phyloP scores from a whole-genome alignment of 495 filamentous ascomycete genomes.

The Poronia punctata region DNA sequence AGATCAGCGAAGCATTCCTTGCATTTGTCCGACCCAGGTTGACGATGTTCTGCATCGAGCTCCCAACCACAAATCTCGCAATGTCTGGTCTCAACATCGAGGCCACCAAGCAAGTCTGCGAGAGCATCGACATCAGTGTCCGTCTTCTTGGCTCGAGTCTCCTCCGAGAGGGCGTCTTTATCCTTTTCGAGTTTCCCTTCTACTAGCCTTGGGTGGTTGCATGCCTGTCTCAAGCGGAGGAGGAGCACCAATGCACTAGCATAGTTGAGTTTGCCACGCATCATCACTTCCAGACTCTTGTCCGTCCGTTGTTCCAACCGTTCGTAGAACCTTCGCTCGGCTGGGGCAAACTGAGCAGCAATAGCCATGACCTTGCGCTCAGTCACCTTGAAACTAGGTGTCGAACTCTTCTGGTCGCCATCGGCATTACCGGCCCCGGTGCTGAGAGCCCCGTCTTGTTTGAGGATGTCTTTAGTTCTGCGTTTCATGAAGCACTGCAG shows the following conservation, averaged over 20 bases:
- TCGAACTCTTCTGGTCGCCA: constrained; percentile 37
- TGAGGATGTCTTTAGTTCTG: constrained; percentile 89
- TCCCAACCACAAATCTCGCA: constrained; percentile 84
- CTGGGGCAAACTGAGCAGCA: constrained; percentile 67
- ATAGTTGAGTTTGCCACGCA: constrained; percentile 68
- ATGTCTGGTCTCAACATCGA: constrained; percentile 72
- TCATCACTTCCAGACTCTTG: constrained; percentile 78
- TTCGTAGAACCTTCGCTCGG: constrained; percentile 79
- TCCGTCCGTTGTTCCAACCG: constrained; percentile 78
- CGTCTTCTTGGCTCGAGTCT: constrained; percentile 40
- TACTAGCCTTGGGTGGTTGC: constrained; percentile 86
- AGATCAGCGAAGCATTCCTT: constrained; percentile 66
- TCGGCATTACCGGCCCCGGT: constrained; percentile 53
- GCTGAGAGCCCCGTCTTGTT: constrained; percentile 68
- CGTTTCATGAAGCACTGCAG: constrained; percentile 95
- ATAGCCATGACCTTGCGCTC: constrained; percentile 81
- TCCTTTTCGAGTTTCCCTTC: constrained; percentile 79
- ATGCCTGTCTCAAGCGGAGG: constrained; percentile 81
- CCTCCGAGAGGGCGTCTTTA: constrained; percentile 71
- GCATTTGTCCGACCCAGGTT: constrained; percentile 51
- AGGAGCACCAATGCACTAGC: constrained; percentile 74
- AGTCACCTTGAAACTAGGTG: constrained; percentile 72
- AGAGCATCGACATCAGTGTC: constrained; percentile 68
- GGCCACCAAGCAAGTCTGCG: constrained; percentile 74
- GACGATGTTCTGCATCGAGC: constrained; percentile 51